phyloP scores from a whole-genome alignment of 1,284 basidiomycete species.

The Phylloboletellus chloephorus region DNA sequence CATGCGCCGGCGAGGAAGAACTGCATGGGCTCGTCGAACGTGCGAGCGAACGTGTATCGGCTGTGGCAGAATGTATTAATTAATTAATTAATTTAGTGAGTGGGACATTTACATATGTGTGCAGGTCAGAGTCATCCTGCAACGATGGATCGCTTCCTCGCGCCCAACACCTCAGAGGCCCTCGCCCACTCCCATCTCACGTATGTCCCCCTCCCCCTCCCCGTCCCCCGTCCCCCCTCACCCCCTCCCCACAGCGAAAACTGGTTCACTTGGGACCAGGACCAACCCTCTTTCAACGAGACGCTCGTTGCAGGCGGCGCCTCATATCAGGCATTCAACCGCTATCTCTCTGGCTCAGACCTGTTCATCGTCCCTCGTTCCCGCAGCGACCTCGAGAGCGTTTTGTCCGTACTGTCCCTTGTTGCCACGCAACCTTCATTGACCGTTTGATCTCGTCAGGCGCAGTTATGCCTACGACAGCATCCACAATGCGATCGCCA shows the following conservation, averaged over 20 bases:
- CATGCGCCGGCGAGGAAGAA: no score
- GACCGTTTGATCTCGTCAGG: conserved; percentile 34
- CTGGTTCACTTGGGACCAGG: conserved; percentile 59
- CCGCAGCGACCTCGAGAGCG: conserved; percentile 59
- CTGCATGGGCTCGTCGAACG: no score
- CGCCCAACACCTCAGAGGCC: conserved; percentile 68
- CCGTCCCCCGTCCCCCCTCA: background rate
- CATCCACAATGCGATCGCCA: conserved; percentile 72
- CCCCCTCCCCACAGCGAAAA: conserved; percentile 47
- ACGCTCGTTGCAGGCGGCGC: conserved; percentile 65
- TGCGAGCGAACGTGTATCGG: no score
- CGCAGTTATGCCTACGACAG: conserved; percentile 70
- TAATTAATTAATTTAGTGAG: no score
- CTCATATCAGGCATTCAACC: conserved; percentile 57
- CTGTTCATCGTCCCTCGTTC: conserved; percentile 64
- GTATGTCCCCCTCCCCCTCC: conserved; percentile 37
- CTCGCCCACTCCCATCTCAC: conserved; percentile 61
- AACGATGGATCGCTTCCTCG: conserved; percentile 63
- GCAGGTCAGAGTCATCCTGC: no score
- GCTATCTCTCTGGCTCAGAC: conserved; percentile 57
- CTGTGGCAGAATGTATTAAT: no score
- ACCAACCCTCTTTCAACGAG: conserved; percentile 65
- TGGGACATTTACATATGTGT: no score
- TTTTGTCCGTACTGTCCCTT: conserved; percentile 47
- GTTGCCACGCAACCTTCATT: conserved; percentile 6